phyloP scores from a whole-genome alignment of 805 yeast genomes.

The Saccharomyces eubayanus region DNA sequence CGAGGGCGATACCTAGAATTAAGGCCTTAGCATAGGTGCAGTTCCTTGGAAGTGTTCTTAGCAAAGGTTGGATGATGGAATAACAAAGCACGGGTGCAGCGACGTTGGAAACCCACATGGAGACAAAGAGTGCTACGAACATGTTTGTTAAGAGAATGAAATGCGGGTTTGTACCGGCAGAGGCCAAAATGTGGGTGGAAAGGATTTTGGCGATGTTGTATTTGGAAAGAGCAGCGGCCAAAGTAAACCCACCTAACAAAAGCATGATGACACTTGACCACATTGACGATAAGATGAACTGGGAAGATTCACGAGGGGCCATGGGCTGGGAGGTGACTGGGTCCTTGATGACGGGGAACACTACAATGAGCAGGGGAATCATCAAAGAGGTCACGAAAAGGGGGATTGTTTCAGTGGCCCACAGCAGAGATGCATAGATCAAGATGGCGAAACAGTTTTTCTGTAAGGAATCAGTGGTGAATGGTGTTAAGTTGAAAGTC shows the following conservation, averaged over 20 bases:
- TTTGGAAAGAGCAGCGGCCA: conserved; percentile 91
- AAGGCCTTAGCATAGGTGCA: conserved; percentile 75
- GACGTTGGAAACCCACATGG: conserved; percentile 95
- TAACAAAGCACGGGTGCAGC: conserved; percentile 94
- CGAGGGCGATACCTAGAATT: conserved; percentile 84
- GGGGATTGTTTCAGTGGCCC: conserved; percentile 90
- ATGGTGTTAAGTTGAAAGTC: conserved; percentile 39
- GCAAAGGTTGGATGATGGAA: conserved; percentile 82
- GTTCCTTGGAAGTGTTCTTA: conserved; percentile 73
- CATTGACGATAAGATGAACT: conserved; percentile 76
- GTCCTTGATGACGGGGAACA: conserved; percentile 59
- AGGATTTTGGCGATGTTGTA: conserved; percentile 80
- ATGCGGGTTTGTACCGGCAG: conserved; percentile 81
- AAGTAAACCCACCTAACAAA: conserved; percentile 84
- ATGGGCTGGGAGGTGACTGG: conserved; percentile 40
- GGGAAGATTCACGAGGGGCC: conserved; percentile 53
- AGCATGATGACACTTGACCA: conserved; percentile 93
- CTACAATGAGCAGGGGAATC: conserved; percentile 73
- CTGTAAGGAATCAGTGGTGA: conserved; percentile 50
- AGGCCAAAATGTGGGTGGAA: conserved; percentile 71
- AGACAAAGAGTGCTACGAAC: conserved; percentile 75
- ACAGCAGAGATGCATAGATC: conserved; percentile 69
- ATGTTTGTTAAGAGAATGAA: conserved; percentile 69
- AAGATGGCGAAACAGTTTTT: conserved; percentile 77
- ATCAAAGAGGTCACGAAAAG: conserved; percentile 79